These are phyloP conservation scores for Cordyceps javanica DNA, from an alignment of 2,329 filamentous ascomycete genomes.

Conservation along the genomic window DNA sequence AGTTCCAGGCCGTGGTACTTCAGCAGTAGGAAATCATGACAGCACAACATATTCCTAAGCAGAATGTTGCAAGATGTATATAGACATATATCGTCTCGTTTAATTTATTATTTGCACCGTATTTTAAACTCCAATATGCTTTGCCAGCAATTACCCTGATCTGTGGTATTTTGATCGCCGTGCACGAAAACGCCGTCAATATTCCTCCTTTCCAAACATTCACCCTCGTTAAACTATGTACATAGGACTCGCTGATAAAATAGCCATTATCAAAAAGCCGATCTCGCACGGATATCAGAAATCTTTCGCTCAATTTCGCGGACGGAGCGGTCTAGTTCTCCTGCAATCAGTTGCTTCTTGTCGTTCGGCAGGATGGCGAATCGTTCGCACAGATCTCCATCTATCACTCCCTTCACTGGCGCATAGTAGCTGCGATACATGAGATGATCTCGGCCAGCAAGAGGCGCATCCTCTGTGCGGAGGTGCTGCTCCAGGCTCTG, in stretches of 20 bases:
- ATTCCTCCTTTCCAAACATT: constrained; percentile 18
- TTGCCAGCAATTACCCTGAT: neutral
- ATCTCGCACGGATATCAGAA: constrained; percentile 49
- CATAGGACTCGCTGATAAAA: constrained; percentile 16
- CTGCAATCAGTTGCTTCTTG: constrained; percentile 92
- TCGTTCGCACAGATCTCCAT: constrained; percentile 92
- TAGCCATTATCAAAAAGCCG: constrained; percentile 44
- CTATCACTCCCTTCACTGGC: constrained; percentile 92
- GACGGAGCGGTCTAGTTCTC: constrained; percentile 82
- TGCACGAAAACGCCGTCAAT: constrained; percentile 26
- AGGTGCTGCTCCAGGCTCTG: constrained; percentile 87
- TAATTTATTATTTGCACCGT: constrained; percentile 19
- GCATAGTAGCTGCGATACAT: constrained; percentile 96
- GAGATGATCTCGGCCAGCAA: constrained; percentile 89
- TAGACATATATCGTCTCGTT: neutral
- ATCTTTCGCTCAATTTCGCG: constrained; percentile 96
- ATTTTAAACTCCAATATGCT: constrained; percentile 20
- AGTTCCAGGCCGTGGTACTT: neutral
- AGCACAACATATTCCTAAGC: neutral
- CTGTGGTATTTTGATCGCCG: constrained; percentile 14
- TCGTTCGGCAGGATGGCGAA: constrained; percentile 79
- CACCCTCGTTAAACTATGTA: constrained; percentile 20
- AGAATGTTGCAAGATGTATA: neutral
- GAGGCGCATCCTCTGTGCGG: constrained; percentile 75
- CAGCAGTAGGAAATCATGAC: neutral